Base-by-base conservation (phyloP, 2,329 filamentous ascomycete genomes). In the Chrysoporthe puriensis region DNA sequence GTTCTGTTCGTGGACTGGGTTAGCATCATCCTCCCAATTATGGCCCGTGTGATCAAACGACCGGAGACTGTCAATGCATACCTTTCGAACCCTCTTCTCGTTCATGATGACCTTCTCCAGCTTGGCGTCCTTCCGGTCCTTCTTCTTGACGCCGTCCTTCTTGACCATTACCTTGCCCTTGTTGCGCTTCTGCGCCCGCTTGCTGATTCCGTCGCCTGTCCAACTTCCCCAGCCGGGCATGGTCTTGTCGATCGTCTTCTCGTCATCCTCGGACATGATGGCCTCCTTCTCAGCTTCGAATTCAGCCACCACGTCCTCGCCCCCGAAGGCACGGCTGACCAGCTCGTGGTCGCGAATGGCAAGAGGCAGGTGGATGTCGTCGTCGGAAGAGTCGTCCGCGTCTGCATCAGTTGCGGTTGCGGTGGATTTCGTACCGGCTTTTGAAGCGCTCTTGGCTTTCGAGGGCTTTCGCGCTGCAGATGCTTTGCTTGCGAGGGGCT, bases 201-300 rank as follows among this genome's bases (percentile, higher is more conserved):
- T 90, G 77, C 88, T 91, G 71, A 97, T 84, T 21, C 94, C 95
- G 18, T 91, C 89, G 70, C 96, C 96, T 5, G 91, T 87, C 96
- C 96, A 97, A 74, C 85, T 90, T 71, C 96, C 96, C 96, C 96
- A 99, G 58, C 96, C 96, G 0, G 94, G 94, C 6, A 99, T 85
- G n/a, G 92, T 91, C 72, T 91, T 91, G 76, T 95, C 93, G 42
- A 94, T 81, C 66, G 93, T 82, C 79, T 96, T 91, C 75, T 96
- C 92, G 72, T 91, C 93, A 77, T 97, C 94, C 21, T 92, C 91
- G 42, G 87, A 85, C 21, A 88, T 87, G 1, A 87, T 83, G 62
- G 88, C 87, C 18, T 84, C 85, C 80, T 98, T 98, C 76, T 98
- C 94, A 48, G 85, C 85, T 67, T 88, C 87, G 76, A 98, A 99